Base-by-base conservation (phyloP, 148 eudicot genomes). In the Suaeda aralocaspica region DNA sequence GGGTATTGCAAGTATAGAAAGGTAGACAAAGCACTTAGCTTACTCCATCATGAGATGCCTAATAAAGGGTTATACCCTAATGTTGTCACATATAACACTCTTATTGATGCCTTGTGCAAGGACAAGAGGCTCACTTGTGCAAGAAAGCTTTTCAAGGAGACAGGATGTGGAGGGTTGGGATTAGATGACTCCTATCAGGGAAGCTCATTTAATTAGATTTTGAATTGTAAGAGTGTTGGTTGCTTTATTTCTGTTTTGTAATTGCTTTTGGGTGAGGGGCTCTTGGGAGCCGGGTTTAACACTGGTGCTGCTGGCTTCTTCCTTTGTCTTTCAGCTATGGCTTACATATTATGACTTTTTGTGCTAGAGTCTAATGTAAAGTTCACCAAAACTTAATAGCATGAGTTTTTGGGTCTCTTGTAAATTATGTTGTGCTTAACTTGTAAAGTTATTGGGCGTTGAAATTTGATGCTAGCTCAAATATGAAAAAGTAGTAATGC, bases 111-210 rank as follows among this genome's bases (percentile, higher is more conserved):
- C n/a, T n/a, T n/a, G n/a, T n/a, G n/a, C n/a, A n/a, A n/a, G n/a
- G n/a, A n/a, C n/a, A n/a, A n/a, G n/a, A n/a, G n/a, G n/a, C n/a
- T n/a, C n/a, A n/a, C n/a, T n/a, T n/a, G n/a, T n/a, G n/a, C n/a
- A n/a, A n/a, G n/a, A n/a, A n/a, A n/a, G n/a, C n/a, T n/a, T n/a
- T n/a, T n/a, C n/a, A n/a, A n/a, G n/a, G n/a, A n/a, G n/a, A n/a
- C 98, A 94, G 61, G 91, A 94, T 77, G 98, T 94, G 68, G 88
- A 94, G 82, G 98, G 98, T 44, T 94, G 98, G 98, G 98, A 94
- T 71, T 94, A 97, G 98, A 89, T 94, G 71, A 74, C 85, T 78
- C 98, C 98, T 66, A 87, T 94, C 81, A 91, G 98, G 98, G 75
- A 85, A 49, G 33, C 64, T 63, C 59, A n/a, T 18, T n/a, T n/a